These are phyloP conservation scores for Jackrogersella multiformis DNA, from an alignment of 495 filamentous ascomycete genomes.

Conservation along the genomic window DNA sequence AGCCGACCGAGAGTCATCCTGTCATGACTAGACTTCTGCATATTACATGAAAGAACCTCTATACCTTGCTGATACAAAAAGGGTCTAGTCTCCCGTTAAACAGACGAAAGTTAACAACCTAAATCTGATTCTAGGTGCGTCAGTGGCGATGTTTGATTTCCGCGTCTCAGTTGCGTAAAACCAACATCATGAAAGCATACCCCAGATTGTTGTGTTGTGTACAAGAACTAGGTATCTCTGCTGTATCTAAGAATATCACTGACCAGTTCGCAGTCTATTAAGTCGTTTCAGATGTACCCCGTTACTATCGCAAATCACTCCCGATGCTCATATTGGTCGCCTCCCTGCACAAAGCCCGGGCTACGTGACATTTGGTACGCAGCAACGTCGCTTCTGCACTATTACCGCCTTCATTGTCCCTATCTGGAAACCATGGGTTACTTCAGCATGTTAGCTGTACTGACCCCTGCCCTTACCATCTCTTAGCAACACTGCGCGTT, in stretches of 20 bases:
- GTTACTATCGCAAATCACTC: slow-evolving; percentile 1
- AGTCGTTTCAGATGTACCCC: slow-evolving; percentile 32
- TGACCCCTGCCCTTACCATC: slow-evolving; percentile 18
- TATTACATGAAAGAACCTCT: slow-evolving; percentile 3
- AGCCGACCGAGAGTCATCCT: not conserved
- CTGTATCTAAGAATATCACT: slow-evolving; percentile 32
- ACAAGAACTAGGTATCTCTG: not conserved
- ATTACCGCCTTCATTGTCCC: slow-evolving; percentile 23
- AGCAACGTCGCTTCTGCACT: slow-evolving; percentile 13
- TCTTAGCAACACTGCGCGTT: slow-evolving; percentile 2
- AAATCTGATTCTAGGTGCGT: slow-evolving; percentile 3
- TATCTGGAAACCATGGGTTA: slow-evolving; percentile 17
- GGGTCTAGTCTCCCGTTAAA: not conserved
- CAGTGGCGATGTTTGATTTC: slow-evolving; percentile 11
- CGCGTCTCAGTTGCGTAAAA: slow-evolving; percentile 10
- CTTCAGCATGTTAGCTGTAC: slow-evolving; percentile 20
- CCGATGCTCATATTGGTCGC: slow-evolving; percentile 17
- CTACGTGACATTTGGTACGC: slow-evolving; percentile 10
- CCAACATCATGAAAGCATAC: slow-evolving; percentile 8
- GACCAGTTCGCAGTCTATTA: not conserved
- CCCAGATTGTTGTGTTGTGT: slow-evolving; percentile 19
- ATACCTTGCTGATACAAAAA: not conserved
- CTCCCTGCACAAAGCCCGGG: slow-evolving; percentile 3
- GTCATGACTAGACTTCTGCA: not conserved
- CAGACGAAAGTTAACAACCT: not conserved